These are phyloP conservation scores for Gnetum montanum DNA, from an alignment of 75 land plant genomes.

Conservation along the genomic window DNA sequence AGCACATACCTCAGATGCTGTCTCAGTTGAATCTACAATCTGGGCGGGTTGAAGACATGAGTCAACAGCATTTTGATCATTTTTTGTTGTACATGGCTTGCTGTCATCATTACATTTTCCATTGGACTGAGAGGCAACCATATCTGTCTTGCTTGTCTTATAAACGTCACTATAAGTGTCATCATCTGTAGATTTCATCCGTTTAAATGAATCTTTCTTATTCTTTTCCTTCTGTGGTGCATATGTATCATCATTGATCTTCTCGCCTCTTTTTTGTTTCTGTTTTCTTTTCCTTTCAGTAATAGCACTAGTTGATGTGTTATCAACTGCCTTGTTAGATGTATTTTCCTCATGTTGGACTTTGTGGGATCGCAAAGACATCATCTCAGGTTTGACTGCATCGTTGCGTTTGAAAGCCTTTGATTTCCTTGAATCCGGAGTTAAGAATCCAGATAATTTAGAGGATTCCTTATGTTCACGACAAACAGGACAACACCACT, in stretches of 20 bases:
- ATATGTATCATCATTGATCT: neutral
- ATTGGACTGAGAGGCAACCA: no score
- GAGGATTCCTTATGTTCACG: slow-evolving; percentile 20
- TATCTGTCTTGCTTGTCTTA: no score
- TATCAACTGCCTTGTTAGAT: slow-evolving; percentile 14
- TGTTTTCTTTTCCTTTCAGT: slow-evolving; percentile 2
- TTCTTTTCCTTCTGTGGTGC: neutral
- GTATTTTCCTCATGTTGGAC: slow-evolving; percentile 14
- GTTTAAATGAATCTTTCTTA: slow-evolving; percentile 13
- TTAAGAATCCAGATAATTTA: slow-evolving; percentile 10
- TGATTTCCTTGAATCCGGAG: slow-evolving; percentile 28
- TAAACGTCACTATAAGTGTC: slow-evolving; percentile 2
- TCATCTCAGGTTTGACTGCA: slow-evolving; percentile 12
- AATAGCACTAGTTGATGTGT: neutral
- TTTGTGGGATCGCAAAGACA: slow-evolving; percentile 15
- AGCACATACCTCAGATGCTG: no score
- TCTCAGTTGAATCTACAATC: no score
- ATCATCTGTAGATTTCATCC: slow-evolving; percentile 17
- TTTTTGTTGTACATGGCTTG: no score
- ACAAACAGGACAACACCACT: slow-evolving; percentile 92
- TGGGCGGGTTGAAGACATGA: no score
- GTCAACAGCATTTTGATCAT: no score
- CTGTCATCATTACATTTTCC: no score
- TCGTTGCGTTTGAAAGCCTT: slow-evolving; percentile 15
- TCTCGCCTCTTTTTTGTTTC: neutral